phyloP scores from a whole-genome alignment of 2,329 filamentous ascomycete species.

The Harringtonia aguacate region DNA sequence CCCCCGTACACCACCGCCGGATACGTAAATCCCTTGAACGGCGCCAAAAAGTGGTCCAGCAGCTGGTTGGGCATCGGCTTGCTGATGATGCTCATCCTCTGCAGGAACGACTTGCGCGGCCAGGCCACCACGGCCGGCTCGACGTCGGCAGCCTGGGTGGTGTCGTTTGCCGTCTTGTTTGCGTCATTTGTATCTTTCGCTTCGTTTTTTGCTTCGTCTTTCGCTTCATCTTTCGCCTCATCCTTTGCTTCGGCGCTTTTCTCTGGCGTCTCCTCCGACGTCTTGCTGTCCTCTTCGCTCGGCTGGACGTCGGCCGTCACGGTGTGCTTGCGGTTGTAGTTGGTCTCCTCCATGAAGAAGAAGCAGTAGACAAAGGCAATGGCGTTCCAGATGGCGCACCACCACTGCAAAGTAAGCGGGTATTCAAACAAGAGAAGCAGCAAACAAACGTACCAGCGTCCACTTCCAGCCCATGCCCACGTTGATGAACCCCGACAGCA shows the following conservation, averaged over 20 bases:
- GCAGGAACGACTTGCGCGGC: slow-evolving; percentile 23
- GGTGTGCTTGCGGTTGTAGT: slow-evolving; percentile 23
- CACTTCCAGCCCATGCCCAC: slow-evolving; percentile 37
- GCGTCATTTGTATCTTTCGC: too few species aligned
- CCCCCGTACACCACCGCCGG: slow-evolving; percentile 28
- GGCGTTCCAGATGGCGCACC: slow-evolving; percentile 18
- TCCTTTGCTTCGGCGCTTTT: neutral
- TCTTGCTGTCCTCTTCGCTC: neutral
- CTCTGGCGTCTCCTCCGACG: neutral
- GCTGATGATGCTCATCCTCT: slow-evolving; percentile 21
- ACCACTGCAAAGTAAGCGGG: slow-evolving; percentile 2
- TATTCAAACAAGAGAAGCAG: neutral
- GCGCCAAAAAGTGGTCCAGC: slow-evolving; percentile 15
- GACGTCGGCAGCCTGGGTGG: slow-evolving; percentile 1
- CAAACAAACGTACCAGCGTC: slow-evolving; percentile 17
- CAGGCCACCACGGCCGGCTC: slow-evolving; percentile 6
- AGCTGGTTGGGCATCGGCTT: slow-evolving; percentile 23
- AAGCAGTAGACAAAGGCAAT: slow-evolving; percentile 25
- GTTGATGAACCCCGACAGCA: slow-evolving; percentile 38
- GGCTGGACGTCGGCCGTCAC: neutral
- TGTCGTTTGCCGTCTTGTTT: neutral
- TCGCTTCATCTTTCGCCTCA: too few species aligned
- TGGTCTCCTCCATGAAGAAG: slow-evolving; percentile 44
- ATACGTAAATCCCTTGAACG: slow-evolving; percentile 22
- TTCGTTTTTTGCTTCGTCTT: too few species aligned